Base-by-base conservation (phyloP, 805 yeast genomes). In the Diddensiella caesifluorescens region DNA sequence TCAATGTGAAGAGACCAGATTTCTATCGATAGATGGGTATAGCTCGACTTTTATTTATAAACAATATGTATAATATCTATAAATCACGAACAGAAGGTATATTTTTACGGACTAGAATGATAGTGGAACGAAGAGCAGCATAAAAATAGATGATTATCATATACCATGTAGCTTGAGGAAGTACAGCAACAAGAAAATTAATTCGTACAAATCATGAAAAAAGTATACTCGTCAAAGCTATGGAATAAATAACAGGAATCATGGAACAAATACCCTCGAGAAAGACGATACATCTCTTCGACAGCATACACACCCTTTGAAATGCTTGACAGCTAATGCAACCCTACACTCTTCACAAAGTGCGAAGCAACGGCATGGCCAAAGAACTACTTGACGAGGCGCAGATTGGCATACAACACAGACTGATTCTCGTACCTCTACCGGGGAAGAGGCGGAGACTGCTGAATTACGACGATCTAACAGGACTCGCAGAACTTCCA, bases 331-430 rank as follows among this genome's bases (percentile, higher is more conserved):
- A 5, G 85, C 86, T 39, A 89, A 68, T 13, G 83, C 75, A 7
- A 79, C 66, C 13, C 97, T 71, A 56, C 97, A 89, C 20, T 75
- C 72, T 49, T 88, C 95, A 61, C 97, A 89, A 4, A 89, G 68
- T 0, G 95, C 88, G 42, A 89, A 75, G 60, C 97, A 89, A 52
- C 78, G 75, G 58, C 97, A 89, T 0, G 97, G 97, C 97, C 97
- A 89, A 2, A 90, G 67, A 5, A 89, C 79, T 31, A 89, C 75
- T 44, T 81, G 83, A 50, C 96, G 70, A 4, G 78, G 74, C 44
- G 81, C 77, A 4, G 72, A 69, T 51, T 83, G 90, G 59, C 97
- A 89, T 2, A 89, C 80, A 4, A 85, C 95, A 62, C 97, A 88
- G 59, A 2, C 63, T 52, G 21, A 60, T 59, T 36, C 39, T 13